phyloP scores from a whole-genome alignment of 768 basidiomycete species.

The Lentinula guzmanii region DNA sequence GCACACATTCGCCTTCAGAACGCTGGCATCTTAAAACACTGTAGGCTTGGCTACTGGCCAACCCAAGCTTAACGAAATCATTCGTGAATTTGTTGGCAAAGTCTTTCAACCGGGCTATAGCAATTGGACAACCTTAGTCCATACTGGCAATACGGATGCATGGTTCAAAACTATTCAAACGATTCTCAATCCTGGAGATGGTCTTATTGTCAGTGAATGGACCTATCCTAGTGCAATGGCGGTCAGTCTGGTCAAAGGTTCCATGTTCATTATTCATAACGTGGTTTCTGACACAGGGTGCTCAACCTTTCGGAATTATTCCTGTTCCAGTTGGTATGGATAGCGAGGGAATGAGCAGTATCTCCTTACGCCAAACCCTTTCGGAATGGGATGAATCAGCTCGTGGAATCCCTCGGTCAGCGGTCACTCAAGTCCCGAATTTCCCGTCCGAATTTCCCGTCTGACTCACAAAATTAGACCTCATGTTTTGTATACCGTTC shows the following conservation, averaged over 20 bases:
- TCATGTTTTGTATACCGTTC: slow-evolving; percentile 68
- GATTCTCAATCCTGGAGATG: slow-evolving; percentile 63
- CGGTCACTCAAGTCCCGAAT: not conserved
- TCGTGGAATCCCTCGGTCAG: slow-evolving; percentile 51
- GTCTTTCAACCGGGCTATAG: slow-evolving; percentile 56
- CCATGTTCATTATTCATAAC: not conserved
- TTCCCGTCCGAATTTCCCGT: not conserved
- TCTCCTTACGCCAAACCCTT: slow-evolving; percentile 53
- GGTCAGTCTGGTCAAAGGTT: slow-evolving; percentile 21
- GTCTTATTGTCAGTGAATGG: slow-evolving; percentile 61
- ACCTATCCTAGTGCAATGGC: slow-evolving; percentile 61
- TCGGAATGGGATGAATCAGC: slow-evolving; percentile 58
- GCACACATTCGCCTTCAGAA: not conserved
- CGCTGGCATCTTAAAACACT: not conserved
- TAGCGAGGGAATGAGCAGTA: slow-evolving; percentile 59
- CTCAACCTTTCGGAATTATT: slow-evolving; percentile 31
- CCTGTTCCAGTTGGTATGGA: slow-evolving; percentile 64
- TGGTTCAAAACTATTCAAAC: slow-evolving; percentile 54
- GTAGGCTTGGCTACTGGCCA: slow-evolving; percentile 43
- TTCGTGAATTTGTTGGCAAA: slow-evolving; percentile 40
- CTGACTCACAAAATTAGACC: slow-evolving; percentile 33
- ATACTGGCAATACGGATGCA: slow-evolving; percentile 70
- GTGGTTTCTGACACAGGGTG: not conserved
- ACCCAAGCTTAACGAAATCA: slow-evolving; percentile 47
- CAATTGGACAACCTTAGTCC: slow-evolving; percentile 51